Conservation (phyloP, 2,329 filamentous ascomycete genomes). For the Sodiomyces alkalinus region DNA sequence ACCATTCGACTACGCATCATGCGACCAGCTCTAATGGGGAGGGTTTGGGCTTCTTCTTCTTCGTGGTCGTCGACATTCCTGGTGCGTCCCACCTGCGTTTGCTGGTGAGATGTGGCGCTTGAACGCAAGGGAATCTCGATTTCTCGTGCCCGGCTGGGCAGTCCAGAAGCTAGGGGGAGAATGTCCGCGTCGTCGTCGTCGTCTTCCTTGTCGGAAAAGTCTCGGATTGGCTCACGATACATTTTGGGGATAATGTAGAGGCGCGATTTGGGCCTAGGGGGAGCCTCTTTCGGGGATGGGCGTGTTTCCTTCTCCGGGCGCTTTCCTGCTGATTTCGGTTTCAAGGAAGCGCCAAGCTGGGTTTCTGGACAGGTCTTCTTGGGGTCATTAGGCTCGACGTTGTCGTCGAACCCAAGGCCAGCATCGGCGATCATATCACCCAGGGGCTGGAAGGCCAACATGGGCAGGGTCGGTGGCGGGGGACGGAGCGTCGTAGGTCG, state of each 20-base stretch:
- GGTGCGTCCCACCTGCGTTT: too few species aligned
- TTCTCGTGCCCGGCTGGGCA: neutral
- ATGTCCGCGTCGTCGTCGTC: neutral
- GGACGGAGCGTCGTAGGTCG: neutral
- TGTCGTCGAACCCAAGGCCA: too few species aligned
- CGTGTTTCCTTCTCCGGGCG: too few species aligned
- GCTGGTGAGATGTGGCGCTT: neutral
- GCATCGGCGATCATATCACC: neutral
- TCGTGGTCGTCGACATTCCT: neutral
- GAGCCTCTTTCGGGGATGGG: too few species aligned
- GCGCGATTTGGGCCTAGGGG: too few species aligned
- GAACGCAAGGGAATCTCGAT: neutral
- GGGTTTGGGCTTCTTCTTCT: too few species aligned
- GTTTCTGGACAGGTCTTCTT: too few species aligned
- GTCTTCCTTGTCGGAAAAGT: neutral
- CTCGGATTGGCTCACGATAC: neutral
- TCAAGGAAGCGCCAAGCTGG: too few species aligned
- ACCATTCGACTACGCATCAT: neutral
- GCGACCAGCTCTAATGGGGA: neutral
- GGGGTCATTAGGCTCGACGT: too few species aligned
- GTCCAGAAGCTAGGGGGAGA: neutral
- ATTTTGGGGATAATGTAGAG: too few species aligned
- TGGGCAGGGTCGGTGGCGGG: neutral
- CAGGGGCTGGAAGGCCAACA: neutral
- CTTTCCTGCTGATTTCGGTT: too few species aligned